Conservation (phyloP, 371 early-diverging fungal species). For the Mortierella sp. region DNA sequence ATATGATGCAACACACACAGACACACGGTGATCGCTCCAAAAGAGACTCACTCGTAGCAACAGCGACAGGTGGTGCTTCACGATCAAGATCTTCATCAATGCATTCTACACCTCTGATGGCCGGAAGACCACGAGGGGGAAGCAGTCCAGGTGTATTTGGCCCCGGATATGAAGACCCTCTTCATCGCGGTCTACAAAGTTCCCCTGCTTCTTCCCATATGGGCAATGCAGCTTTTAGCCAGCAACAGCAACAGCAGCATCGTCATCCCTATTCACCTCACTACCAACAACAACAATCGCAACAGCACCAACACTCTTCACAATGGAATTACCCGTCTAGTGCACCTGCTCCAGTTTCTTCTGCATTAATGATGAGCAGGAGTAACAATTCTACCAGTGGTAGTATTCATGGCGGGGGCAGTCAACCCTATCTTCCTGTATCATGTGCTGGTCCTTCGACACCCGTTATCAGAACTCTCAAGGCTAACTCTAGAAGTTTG, state of each 20-base stretch:
- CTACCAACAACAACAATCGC: slow-evolving; percentile 7
- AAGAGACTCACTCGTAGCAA: slow-evolving; percentile 33
- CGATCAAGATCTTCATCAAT: slow-evolving; percentile 41
- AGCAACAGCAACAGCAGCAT: slow-evolving; percentile 22
- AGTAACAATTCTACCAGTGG: neutral
- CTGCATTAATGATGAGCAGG: slow-evolving; percentile 1
- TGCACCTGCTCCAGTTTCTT: slow-evolving; percentile 11
- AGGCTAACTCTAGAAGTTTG: slow-evolving; percentile 47
- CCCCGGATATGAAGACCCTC: slow-evolving; percentile 21
- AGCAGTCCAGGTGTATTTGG: slow-evolving; percentile 48
- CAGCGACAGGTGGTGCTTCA: slow-evolving; percentile 1
- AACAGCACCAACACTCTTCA: slow-evolving; percentile 10
- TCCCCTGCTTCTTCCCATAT: slow-evolving; percentile 21
- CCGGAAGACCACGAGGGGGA: slow-evolving; percentile 39
- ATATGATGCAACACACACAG: slow-evolving; percentile 76
- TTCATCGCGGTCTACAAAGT: slow-evolving; percentile 20
- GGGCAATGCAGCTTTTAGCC: slow-evolving; percentile 5
- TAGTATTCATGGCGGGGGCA: slow-evolving; percentile 10
- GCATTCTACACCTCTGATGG: slow-evolving; percentile 35
- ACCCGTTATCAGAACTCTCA: slow-evolving; percentile 33
- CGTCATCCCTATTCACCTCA: slow-evolving; percentile 19
- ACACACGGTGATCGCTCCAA: slow-evolving; percentile 62
- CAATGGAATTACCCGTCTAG: slow-evolving; percentile 30
- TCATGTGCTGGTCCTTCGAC: slow-evolving; percentile 6
- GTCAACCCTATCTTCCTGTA: slow-evolving; percentile 11